Conservation (phyloP, 1,284 basidiomycete genomes). For the Polyporus tsugae region DNA sequence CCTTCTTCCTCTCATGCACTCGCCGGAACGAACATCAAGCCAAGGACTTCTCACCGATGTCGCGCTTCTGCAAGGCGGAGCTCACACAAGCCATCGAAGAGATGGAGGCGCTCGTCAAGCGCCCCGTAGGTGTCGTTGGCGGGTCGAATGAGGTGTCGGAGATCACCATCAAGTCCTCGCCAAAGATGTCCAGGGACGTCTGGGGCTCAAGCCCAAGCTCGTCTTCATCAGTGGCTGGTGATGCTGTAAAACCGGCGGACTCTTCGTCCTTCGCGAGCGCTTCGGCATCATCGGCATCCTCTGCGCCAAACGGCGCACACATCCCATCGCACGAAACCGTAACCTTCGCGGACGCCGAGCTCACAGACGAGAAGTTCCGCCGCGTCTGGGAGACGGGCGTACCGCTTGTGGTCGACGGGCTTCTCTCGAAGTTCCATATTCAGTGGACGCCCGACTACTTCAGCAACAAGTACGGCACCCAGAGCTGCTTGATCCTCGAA, state of each 20-base stretch:
- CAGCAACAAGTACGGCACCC: conserved; percentile 70
- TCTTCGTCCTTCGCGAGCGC: conserved; percentile 34
- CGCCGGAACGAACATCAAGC: conserved; percentile 72
- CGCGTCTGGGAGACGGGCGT: conserved; percentile 76
- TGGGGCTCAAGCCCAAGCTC: conserved; percentile 19
- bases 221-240: conserved; percentile 15
- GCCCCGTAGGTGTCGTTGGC: conserved; percentile 20
- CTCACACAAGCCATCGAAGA: conserved; percentile 68
- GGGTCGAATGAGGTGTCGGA: conserved; percentile 20
- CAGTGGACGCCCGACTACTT: conserved; percentile 89
- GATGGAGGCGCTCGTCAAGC: conserved; percentile 64
- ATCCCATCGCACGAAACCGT: conserved; percentile 55
- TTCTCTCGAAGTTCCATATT: conserved; percentile 67
- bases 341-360: conserved; percentile 56
- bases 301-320: conserved; percentile 25
- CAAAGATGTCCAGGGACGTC: conserved; percentile 25
- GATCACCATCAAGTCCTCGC: conserved; percentile 23
- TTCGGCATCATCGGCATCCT: conserved; percentile 28
- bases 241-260: background rate
- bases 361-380: conserved; percentile 72
- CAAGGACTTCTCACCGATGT: conserved; percentile 80
- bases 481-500: conserved; percentile 79
- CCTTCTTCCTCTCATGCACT: conserved; percentile 77
- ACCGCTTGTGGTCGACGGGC: conserved; percentile 78
- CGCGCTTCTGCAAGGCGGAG: conserved; percentile 75